Evolutionary conservation across 441 rosid genomes (phyloP).

Genomic region (Populus hybrid): DNA sequence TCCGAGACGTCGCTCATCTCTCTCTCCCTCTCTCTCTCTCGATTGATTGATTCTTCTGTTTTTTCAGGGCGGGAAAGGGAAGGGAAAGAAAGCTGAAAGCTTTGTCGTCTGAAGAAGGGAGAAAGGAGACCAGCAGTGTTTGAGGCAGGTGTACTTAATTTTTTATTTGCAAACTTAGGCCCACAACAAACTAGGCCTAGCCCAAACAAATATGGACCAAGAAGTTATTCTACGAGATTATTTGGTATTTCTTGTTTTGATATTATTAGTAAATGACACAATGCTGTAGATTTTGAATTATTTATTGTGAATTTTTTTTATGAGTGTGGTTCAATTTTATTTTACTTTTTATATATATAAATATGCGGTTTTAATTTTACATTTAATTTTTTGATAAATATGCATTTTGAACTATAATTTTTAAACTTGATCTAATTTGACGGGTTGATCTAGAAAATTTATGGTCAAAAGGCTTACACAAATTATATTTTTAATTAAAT

Average conservation of each 20-base stretch:
- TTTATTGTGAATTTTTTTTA: no score
- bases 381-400: no score
- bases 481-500: no score
- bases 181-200: neutral
- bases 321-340: no score
- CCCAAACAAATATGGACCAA: neutral
- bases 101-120: neutral
- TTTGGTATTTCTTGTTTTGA: neutral
- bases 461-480: fast-evolving
- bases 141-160: neutral
- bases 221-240: neutral
- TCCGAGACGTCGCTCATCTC: constrained; percentile 51
- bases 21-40: neutral
- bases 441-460: no score
- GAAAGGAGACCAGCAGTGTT: neutral
- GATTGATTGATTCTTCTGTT: neutral
- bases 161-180: neutral
- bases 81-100: neutral
- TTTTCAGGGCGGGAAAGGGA: neutral
- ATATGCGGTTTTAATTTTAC: neutral
- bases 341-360: no score
- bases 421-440: no score
- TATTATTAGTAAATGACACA: neutral
- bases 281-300: neutral
- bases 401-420: no score